These are phyloP conservation scores for Thraustochytrium sp. DNA, from an alignment of 352 stramenopile species.

Conservation along the genomic window DNA sequence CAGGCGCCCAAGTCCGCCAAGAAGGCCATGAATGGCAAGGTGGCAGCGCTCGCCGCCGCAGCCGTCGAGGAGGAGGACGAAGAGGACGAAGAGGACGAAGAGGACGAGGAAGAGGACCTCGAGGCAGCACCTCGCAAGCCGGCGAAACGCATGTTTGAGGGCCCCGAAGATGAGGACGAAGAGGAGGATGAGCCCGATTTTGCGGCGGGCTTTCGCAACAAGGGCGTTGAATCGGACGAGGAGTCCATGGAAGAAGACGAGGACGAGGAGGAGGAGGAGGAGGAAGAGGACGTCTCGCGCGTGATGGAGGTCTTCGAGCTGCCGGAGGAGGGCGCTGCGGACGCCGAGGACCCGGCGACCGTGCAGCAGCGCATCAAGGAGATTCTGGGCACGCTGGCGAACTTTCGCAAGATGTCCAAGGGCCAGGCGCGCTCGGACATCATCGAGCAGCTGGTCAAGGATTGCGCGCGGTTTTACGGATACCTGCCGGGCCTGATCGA, in stretches of 20 bases:
- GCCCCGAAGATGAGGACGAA: background rate
- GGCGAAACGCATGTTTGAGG: slow-evolving; percentile 27
- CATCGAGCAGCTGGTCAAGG: slow-evolving; percentile 76
- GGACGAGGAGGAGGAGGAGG: slow-evolving; percentile 38
- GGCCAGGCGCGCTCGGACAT: slow-evolving; percentile 87
- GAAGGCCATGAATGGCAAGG: background rate
- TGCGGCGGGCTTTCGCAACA: background rate
- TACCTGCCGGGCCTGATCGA: slow-evolving; percentile 97
- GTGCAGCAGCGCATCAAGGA: slow-evolving; percentile 88
- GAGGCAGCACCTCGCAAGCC: no score
- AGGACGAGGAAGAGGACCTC: background rate
- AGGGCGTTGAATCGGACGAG: slow-evolving; percentile 19
- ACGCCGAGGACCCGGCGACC: slow-evolving; percentile 58
- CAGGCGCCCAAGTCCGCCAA: background rate
- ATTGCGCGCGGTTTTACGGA: slow-evolving; percentile 94
- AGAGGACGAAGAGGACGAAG: background rate
- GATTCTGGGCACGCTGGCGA: slow-evolving; percentile 71
- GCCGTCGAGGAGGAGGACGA: background rate
- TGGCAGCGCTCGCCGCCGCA: no score
- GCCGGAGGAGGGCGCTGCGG: background rate
- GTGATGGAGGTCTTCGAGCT: slow-evolving; percentile 37
- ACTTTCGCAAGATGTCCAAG: slow-evolving; percentile 91
- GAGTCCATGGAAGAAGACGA: slow-evolving; percentile 36
- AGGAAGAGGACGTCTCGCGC: slow-evolving; percentile 12
- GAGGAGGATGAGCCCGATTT: slow-evolving; percentile 2